These are phyloP conservation scores for Curvularia hawaiiensis DNA, from an alignment of 2,329 filamentous ascomycete species.

Conservation along the genomic window DNA sequence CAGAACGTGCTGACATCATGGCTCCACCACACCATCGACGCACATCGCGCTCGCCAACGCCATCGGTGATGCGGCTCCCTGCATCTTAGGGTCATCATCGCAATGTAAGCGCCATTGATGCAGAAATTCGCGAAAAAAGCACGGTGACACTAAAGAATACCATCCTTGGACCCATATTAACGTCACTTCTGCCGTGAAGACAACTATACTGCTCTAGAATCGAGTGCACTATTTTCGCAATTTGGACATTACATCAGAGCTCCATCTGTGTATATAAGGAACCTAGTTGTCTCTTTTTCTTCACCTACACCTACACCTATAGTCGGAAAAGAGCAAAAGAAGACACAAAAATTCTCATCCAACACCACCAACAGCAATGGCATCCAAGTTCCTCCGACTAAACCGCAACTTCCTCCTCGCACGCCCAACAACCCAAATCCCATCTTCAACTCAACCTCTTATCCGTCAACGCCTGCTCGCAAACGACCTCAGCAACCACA, in stretches of 20 bases:
- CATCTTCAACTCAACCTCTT: neutral
- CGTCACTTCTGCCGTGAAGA: conserved; percentile 3
- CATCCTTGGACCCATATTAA: conserved; percentile 9
- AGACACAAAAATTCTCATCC: neutral
- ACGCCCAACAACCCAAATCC: neutral
- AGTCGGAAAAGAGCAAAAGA: neutral
- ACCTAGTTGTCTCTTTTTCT: neutral
- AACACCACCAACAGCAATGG: conserved; percentile 6
- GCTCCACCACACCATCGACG: conserved; percentile 11
- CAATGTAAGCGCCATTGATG: conserved; percentile 10
- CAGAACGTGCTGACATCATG: conserved; percentile 15
- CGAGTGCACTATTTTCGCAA: neutral
- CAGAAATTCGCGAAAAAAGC: conserved; percentile 9
- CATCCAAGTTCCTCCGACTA: conserved; percentile 11
- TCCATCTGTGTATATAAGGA: conserved; percentile 8
- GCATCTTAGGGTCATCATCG: conserved; percentile 11
- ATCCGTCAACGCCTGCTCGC: neutral
- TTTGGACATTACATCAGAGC: conserved; percentile 12
- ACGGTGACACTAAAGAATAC: neutral
- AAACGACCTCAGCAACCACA: conserved; percentile 18
- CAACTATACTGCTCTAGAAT: neutral
- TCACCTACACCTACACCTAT: neutral
- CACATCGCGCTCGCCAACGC: conserved; percentile 10
- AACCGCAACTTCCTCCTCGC: conserved; percentile 8
- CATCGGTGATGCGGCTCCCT: conserved; percentile 16